Evolutionary conservation across 345 rosid genomes (phyloP), one percentile per base, ranked within the genome.

Genomic region (Hibiscus syriacus): DNA sequence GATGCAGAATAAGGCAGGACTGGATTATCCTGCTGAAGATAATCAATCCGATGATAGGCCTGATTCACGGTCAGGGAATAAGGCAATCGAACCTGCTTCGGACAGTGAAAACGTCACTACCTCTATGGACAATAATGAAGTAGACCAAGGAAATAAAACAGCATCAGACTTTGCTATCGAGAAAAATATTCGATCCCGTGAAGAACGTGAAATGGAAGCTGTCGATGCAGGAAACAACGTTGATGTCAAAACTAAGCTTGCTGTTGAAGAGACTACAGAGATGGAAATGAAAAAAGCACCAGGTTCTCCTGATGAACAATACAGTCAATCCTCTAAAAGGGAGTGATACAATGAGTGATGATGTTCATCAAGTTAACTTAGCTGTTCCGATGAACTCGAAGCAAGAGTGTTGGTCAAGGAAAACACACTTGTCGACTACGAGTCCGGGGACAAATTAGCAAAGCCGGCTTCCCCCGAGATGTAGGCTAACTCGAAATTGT

Each of bases 11-110:
- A 63, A 70, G 55, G 34, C 38, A 52, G 55, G n/a, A 16, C 34
- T 29, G 6, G 67, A 66, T 55, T 70, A 72, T 64, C 19, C 69
- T 60, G 53, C 69, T n/a, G 77, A 66, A 57, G 75, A 69, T n/a
- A n/a, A n/a, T n/a, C n/a, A n/a, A n/a, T n/a, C n/a, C n/a, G n/a
- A n/a, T n/a, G n/a, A n/a, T n/a, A n/a, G n/a, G n/a, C n/a, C n/a
- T n/a, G n/a, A n/a, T n/a, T n/a, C n/a, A n/a, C n/a, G n/a, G n/a
- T n/a, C n/a, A n/a, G n/a, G n/a, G n/a, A n/a, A n/a, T n/a, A n/a
- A n/a, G n/a, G n/a, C n/a, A n/a, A n/a, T n/a, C n/a, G n/a, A n/a
- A n/a, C n/a, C n/a, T n/a, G n/a, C n/a, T n/a, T n/a, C n/a, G n/a
- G n/a, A n/a, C n/a, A 26, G 20, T n/a, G 70, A 69, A 67, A 27